Evolutionary conservation across 179 eudicot genomes (phyloP).

Genomic region (Spergularia azorica): DNA sequence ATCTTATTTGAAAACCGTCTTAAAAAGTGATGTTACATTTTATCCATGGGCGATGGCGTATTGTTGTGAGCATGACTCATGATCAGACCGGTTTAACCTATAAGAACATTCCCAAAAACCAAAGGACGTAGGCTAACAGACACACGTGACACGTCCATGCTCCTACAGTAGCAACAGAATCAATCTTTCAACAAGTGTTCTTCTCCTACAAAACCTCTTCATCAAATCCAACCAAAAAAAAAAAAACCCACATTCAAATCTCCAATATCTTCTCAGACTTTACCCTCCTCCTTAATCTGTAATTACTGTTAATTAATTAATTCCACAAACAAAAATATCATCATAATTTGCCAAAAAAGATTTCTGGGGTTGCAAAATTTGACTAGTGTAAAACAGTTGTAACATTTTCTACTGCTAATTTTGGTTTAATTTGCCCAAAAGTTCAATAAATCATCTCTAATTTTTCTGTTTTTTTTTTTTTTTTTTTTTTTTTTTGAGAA

Average conservation of each 20-base stretch:
- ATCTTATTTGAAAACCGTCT: no score
- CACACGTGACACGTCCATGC: conserved; percentile 26
- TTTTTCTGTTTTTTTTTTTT: no score
- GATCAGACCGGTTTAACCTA: no score
- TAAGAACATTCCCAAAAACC: not conserved
- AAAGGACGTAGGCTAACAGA: not conserved
- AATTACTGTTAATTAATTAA: not conserved
- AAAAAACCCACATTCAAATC: not conserved
- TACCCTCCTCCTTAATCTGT: conserved; percentile 6
- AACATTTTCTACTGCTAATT: not conserved
- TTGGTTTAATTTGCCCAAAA: no score
- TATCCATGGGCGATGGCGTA: no score
- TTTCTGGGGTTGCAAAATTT: not conserved
- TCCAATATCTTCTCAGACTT: conserved; percentile 4
- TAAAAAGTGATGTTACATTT: no score
- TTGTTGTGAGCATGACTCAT: no score
- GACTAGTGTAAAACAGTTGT: not conserved
- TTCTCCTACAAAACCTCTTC: not conserved
- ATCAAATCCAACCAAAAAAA: not conserved
- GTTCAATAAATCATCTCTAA: not conserved
- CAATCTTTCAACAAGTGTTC: conserved; percentile 22
- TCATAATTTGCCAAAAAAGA: not conserved
- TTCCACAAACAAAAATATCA: not conserved
- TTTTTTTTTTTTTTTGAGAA: not conserved
- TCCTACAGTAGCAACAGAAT: not conserved